phyloP scores from a whole-genome alignment of 352 stramenopile genomes.

The Phytophthora idaei region DNA sequence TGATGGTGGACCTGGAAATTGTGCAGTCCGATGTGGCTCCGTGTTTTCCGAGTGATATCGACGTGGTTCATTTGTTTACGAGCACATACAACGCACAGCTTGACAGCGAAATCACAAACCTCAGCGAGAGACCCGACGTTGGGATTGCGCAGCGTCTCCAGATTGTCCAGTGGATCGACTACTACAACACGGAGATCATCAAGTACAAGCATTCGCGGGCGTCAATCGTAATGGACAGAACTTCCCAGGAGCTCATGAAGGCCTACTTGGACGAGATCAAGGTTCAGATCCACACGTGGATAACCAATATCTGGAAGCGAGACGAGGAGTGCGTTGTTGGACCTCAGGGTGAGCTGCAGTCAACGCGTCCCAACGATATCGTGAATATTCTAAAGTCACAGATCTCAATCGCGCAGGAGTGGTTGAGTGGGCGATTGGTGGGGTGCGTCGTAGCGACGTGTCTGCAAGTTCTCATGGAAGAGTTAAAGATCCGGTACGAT shows the following conservation, averaged over 20 bases:
- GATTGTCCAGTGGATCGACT: constrained; percentile 89
- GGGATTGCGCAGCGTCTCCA: constrained; percentile 79
- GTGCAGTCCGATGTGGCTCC: constrained; percentile 73
- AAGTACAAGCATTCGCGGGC: constrained; percentile 81
- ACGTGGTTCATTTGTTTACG: constrained; percentile 80
- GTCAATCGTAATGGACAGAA: constrained; percentile 71
- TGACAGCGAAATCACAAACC: constrained; percentile 67
- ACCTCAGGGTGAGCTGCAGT: constrained; percentile 67
- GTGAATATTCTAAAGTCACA: constrained; percentile 89
- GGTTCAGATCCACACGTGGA: constrained; percentile 80
- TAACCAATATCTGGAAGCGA: constrained; percentile 87
- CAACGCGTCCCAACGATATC: constrained; percentile 85
- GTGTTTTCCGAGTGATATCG: constrained; percentile 80
- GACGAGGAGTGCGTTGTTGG: constrained; percentile 74
- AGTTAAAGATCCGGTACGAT: constrained; percentile 77
- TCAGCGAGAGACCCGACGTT: constrained; percentile 64
- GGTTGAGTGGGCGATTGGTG: constrained; percentile 69
- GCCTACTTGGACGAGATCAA: constrained; percentile 80
- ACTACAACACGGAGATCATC: constrained; percentile 87
- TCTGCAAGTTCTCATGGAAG: constrained; percentile 71
- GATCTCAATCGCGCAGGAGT: constrained; percentile 86
- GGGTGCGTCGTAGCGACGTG: constrained; percentile 75
- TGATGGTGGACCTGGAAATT: constrained; percentile 82
- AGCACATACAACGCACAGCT: constrained; percentile 79
- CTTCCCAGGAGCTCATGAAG: constrained; percentile 74